Base-by-base conservation (phyloP, 768 basidiomycete species). In the Dentipellis sp. region DNA sequence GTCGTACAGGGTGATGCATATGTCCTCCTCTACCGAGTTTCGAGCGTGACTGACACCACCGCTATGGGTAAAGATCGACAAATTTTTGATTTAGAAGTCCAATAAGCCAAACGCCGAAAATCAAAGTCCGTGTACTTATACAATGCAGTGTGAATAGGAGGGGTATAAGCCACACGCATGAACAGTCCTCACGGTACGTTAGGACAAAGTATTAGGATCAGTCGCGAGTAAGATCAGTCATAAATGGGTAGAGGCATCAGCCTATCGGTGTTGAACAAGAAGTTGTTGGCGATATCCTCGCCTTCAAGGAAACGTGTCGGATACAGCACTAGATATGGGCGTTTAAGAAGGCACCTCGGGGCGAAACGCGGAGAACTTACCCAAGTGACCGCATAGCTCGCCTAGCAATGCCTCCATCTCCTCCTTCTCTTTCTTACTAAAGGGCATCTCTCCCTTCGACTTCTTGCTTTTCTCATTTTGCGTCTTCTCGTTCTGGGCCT, bases 231-330 rank as follows among this genome's bases (percentile, higher is more conserved):
- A 45, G 42, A 29, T 67, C 61, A 90, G 63, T 82, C 68, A 58
- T 91, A 91, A 58, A 91, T 90, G 2, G 82, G 86, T 36, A 91
- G 68, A 0, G 89, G 89, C 62, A 90, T 62, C 53, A 91, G 60
- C 63, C 88, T 78, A 65, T 95, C 94, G 29, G 91, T 81, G 65
- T 89, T 91, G 72, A 95, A 95, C 58, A 97, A 71, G 74, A 97
- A 95, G 68, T 98, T 97, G 61, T 94, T 87, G 6, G 88, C 85
- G 1, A 82, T 76, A 66, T 95, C 92, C 70, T 97, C 94, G n/a
- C 82, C 88, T 69, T 97, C 94, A 58, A 98, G 65, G 73, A 97
- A 97, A 10, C 84, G 82, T 14, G 77, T 88, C 2, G 94, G 84
- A 71, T 89, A 89, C 10, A 91, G 54, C 39, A 97, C 94, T 95